Conservation (phyloP, 768 basidiomycete species). For the Naganishia kalamii region DNA sequence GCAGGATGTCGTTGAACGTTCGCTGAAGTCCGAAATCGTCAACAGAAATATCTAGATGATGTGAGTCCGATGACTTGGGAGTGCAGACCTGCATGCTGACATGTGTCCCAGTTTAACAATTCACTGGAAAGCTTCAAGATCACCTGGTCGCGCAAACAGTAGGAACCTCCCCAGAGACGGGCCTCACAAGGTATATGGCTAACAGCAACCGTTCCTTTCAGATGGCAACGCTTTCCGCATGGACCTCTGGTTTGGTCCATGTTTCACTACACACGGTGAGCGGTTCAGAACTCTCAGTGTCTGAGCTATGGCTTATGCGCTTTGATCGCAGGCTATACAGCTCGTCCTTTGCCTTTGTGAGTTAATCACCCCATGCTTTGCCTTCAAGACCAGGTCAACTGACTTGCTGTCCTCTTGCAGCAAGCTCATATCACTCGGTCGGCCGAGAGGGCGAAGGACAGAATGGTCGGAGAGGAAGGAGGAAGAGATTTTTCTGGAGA, state of each 20-base stretch:
- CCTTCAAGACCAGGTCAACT: background rate
- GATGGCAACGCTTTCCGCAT: conserved; percentile 13
- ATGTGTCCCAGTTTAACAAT: conserved; percentile 15
- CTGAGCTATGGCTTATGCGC: background rate
- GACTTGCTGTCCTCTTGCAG: background rate
- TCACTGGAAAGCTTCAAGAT: conserved; percentile 24
- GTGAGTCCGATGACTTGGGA: conserved; percentile 17
- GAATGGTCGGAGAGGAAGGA: background rate
- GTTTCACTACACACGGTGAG: conserved; percentile 19
- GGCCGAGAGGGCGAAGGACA: conserved; percentile 15
- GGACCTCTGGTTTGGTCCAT: conserved; percentile 19
- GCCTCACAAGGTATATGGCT: background rate
- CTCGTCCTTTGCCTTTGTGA: conserved; percentile 24
- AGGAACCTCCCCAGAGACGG: background rate
- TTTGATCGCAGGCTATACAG: conserved; percentile 16
- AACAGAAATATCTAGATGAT: conserved; percentile 39
- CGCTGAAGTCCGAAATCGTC: background rate
- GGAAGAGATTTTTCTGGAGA: background rate
- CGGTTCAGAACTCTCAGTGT: background rate
- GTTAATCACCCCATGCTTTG: background rate
- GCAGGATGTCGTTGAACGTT: background rate
- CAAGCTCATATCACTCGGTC: conserved; percentile 23
- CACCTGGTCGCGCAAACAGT: conserved; percentile 17
- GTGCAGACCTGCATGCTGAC: background rate
- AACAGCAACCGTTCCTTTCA: background rate